Evolutionary conservation across 2,329 filamentous ascomycete species (phyloP), one percentile per base, ranked within the genome.

Genomic region (Pyrenochaeta sp.): DNA sequence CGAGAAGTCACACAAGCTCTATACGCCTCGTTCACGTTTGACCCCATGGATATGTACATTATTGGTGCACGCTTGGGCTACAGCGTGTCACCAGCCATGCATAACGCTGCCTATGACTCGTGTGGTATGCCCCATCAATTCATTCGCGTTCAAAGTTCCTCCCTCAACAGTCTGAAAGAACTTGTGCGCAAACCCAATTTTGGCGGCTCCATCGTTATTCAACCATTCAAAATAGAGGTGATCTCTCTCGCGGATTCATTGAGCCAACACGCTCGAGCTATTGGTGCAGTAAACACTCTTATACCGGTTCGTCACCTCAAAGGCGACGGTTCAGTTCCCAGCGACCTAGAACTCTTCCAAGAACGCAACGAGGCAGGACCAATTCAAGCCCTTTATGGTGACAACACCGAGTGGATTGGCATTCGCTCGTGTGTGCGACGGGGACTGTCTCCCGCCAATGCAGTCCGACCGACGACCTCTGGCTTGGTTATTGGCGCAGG

Each of bases 351-450:
- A 1, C 76, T 86, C n/a, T 79, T 82, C 44, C 79, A 82, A 30
- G 83, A 88, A 44, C 83, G 88, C 57, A 89, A 89, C 61, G 83
- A 86, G 43, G 83, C 88, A 1, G 90, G 90, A 0, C 85, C 87
- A 0, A 85, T 92, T 6, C 85, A 85, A 60, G 89, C 88, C 0
- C 80, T 93, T 0, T 91, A 92, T 61, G 91, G 90, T 1, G 90
- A 93, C 57, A 93, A 93, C 58, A 93, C 90, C 0, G 91, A 93
- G 73, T 93, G 91, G 88, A 90, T 92, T 34, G 91, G 91, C 5
- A 91, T 93, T 42, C 82, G 89, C 52, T 90, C 89, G 2, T 92
- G 90, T 69, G 85, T 93, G 42, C 84, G 88, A 5, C 83, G 90
- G 32, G 90, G 90, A 1, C 80, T 93, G 1, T 92, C 90, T 0